Evolutionary conservation across 176 grass and related monocot species (phyloP), one percentile per base, ranked within the genome.

Genomic region (Calamus simplicifolius): DNA sequence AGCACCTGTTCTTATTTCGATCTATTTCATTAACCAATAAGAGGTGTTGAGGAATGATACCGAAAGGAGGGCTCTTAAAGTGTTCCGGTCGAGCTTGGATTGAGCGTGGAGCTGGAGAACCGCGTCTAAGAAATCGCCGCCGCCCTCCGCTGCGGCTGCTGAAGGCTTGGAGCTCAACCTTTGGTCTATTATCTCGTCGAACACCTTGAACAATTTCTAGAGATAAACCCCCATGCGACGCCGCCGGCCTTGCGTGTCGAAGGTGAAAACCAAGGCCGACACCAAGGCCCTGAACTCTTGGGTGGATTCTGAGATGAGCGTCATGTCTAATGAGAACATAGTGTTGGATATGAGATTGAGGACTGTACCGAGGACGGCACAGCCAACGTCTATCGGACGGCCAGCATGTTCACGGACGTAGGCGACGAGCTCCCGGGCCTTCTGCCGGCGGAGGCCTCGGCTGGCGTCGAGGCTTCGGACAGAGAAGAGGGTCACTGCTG

Each of bases 281-380:
- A 81, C 54, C 29, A 75, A 59, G 4, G 18, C 23, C 51, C 49
- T 75, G 30, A 81, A 75, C 59, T 29, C 18, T 31, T 58, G 69
- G 0, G 48, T 4, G 1, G 50, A 51, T 2, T 25, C 19, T 17
- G 15, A 18, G 1, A 50, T 0, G 7, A 80, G 2, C 54, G 18
- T 64, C 0, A 78, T 64, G 67, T 77, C 74, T 53, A 57, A 16
- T 4, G 74, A 77, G 48, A 77, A 77, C 54, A 80, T 66, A 5
- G 74, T 15, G 66, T 81, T 81, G 0, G 78, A 57, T 18, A 75
- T 54, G 27, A 81, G n/a, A 49, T 81, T 81, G 25, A 81, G 78
- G 6, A 81, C 50, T 0, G 69, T 57, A 18, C 29, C 23, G n/a
- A 74, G 61, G 21, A 81, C 57, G 50, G 18, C 29, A n/a, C n/a